Conservation (phyloP, 2,329 filamentous ascomycete species). For the Talaromyces sp. region DNA sequence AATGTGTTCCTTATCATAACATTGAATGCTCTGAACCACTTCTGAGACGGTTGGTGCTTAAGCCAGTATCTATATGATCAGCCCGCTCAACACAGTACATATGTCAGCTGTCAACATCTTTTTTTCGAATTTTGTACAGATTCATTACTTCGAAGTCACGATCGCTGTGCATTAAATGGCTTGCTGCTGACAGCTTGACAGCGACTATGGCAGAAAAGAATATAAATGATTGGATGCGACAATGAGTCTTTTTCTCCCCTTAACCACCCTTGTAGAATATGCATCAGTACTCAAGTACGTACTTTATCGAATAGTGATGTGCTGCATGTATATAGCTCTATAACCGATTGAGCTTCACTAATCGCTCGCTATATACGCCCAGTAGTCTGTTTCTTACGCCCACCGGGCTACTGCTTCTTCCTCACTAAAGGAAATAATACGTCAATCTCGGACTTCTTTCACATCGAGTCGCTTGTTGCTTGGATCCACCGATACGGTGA, state of each 20-base stretch:
- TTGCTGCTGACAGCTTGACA: not conserved
- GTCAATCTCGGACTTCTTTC: not conserved
- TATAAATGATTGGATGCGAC: not conserved
- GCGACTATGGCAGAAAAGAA: not conserved
- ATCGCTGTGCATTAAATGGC: not conserved
- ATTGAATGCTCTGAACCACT: not conserved
- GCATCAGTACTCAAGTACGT: not conserved
- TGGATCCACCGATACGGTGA: not conserved
- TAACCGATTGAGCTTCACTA: too few relatives aligned
- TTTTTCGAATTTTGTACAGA: not conserved
- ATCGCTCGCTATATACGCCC: not conserved
- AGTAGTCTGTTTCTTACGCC: not conserved
- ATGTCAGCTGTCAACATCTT: not conserved
- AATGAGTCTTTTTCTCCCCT: not conserved
- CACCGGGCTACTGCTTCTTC: not conserved
- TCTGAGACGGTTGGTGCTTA: not conserved
- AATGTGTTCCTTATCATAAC: not conserved
- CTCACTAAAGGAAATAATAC: not conserved
- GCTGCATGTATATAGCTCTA: not conserved
- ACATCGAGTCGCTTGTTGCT: not conserved
- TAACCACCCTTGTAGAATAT: not conserved
- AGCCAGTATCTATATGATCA: not conserved
- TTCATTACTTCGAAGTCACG: not conserved
- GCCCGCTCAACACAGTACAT: not conserved
- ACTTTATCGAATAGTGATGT: not conserved